phyloP scores from a whole-genome alignment of 176 grass and related monocot species.

The Lolium perenne region DNA sequence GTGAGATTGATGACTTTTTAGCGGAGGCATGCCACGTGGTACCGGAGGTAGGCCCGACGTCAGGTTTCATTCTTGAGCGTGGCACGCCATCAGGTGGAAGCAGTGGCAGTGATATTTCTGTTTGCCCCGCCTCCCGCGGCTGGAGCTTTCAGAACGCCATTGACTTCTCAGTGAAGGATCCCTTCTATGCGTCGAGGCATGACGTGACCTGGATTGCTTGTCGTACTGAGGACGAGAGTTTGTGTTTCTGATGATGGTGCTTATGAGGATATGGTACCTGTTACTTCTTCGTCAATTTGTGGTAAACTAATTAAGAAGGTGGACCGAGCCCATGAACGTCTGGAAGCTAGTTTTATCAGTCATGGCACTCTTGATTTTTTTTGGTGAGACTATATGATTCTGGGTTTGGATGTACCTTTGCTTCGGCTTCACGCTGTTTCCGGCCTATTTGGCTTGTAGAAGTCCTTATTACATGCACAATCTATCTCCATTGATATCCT shows the following conservation, averaged over 20 bases:
- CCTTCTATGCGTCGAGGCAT: slow-evolving; percentile 10
- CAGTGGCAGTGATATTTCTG: neutral
- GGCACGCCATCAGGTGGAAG: neutral
- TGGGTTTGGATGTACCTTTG: neutral
- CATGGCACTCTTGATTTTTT: neutral
- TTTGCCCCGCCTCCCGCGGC: neutral
- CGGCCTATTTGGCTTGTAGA: neutral
- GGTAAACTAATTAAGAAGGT: neutral
- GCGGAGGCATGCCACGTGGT: neutral
- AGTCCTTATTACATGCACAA: neutral
- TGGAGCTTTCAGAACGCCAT: slow-evolving; percentile 30
- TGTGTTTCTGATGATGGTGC: neutral
- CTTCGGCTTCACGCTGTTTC: neutral
- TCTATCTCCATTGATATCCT: neutral
- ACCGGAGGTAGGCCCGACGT: neutral
- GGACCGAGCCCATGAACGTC: neutral
- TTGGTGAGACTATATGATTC: neutral
- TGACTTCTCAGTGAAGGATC: slow-evolving; percentile 8
- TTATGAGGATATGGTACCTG: neutral
- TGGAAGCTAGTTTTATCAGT: slow-evolving; percentile 1
- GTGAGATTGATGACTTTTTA: neutral
- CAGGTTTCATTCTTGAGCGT: neutral
- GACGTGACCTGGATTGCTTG: neutral
- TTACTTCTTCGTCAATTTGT: neutral
- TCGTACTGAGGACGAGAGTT: neutral